phyloP scores from a whole-genome alignment of 208 protist species.

The Trypanosoma caninum region DNA sequence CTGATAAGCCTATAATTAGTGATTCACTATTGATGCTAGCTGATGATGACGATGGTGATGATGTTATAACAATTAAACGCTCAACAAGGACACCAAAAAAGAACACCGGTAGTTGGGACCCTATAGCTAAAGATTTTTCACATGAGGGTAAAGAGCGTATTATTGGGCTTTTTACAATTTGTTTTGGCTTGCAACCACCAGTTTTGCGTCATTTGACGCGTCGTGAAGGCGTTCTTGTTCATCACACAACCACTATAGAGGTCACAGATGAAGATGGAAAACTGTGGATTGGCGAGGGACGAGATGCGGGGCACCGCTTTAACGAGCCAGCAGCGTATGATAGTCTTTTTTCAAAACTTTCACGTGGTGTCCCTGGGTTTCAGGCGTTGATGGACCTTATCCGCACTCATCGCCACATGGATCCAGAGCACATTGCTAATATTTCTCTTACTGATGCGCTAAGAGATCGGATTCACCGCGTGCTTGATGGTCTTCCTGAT shows the following conservation, averaged over 20 bases:
- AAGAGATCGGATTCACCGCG: slow-evolving; percentile 28
- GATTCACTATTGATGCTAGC: slow-evolving; percentile 12
- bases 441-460: slow-evolving; percentile 27
- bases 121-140: slow-evolving; percentile 30
- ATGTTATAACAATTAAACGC: neutral
- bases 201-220: slow-evolving; percentile 30
- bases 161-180: slow-evolving; percentile 61
- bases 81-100: slow-evolving; percentile 7
- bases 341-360: slow-evolving; percentile 37
- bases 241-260: slow-evolving; percentile 26
- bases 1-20: slow-evolving; percentile 4
- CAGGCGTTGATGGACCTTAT: slow-evolving; percentile 33
- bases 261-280: slow-evolving; percentile 37
- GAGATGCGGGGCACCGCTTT: slow-evolving; percentile 21
- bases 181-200: slow-evolving; percentile 46
- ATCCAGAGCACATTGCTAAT: slow-evolving; percentile 36
- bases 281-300: slow-evolving; percentile 16
- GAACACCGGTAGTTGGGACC: slow-evolving; percentile 24
- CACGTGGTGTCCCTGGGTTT: slow-evolving; percentile 27
- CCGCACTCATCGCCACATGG: slow-evolving; percentile 25
- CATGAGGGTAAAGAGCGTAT: slow-evolving; percentile 53
- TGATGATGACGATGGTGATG: slow-evolving; percentile 1
- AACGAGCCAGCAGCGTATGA: slow-evolving; percentile 46
- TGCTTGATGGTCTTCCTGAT: slow-evolving; percentile 15
- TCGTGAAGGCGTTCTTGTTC: slow-evolving; percentile 12